Conservation (phyloP, 306 rosid species). For the Quercus bicolor region DNA sequence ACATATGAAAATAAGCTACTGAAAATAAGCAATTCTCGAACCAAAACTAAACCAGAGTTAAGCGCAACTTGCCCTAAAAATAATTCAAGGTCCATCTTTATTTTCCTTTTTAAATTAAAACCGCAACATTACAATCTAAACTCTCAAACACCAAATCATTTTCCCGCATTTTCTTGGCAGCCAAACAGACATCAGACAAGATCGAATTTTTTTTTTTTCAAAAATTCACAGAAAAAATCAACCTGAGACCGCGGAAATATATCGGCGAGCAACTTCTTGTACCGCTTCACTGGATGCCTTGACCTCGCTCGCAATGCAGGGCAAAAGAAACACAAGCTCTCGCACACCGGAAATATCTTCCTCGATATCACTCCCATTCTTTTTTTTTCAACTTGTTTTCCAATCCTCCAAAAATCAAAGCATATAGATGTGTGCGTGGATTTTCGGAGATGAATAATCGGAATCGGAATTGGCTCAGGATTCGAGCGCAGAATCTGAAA, state of each 20-base stretch:
- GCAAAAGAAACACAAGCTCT: constrained; percentile 72
- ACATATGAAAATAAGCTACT: no score
- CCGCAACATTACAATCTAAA: no score
- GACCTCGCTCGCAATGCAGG: constrained; percentile 75
- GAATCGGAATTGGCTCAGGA: background rate
- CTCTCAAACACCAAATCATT: no score
- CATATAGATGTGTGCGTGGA: no score
- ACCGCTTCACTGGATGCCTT: constrained; percentile 78
- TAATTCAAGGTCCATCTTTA: no score
- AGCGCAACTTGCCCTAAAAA: no score
- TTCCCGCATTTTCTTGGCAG: no score
- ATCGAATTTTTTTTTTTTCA: no score
- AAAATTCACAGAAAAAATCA: background rate
- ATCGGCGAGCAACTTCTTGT: constrained; percentile 72
- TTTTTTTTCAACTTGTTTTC: background rate
- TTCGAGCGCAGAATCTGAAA: background rate
- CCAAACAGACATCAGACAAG: no score
- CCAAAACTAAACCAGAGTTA: no score
- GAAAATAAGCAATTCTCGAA: no score
- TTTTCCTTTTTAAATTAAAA: no score
- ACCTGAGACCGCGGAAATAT: constrained; percentile 74
- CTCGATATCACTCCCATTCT: constrained; percentile 65
- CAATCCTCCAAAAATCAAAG: background rate
- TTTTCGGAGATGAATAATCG: background rate
- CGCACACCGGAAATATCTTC: constrained; percentile 74